These are phyloP conservation scores for Vicia villosa DNA, from an alignment of 306 rosid genomes.

Conservation along the genomic window DNA sequence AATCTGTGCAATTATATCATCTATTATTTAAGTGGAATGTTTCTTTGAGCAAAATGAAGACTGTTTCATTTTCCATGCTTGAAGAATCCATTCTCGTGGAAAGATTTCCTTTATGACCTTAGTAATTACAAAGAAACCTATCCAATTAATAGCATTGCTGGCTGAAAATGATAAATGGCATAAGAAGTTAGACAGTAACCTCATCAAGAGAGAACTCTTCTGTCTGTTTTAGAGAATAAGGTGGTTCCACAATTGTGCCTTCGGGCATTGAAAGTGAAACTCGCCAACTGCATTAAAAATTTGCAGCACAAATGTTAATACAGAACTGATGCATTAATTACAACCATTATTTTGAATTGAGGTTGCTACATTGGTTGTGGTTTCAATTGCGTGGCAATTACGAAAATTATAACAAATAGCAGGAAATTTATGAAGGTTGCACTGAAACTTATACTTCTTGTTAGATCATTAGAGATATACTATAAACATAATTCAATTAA, in stretches of 20 bases:
- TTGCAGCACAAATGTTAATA: conserved; percentile 1
- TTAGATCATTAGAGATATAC: neutral
- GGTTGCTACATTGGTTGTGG: neutral
- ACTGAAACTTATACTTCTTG: neutral
- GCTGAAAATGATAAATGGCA: neutral
- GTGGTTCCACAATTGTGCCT: conserved; percentile 54
- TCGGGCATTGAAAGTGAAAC: conserved; percentile 68
- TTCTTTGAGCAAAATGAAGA: neutral
- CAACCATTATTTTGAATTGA: neutral
- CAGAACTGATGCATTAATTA: neutral
- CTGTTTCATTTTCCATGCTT: neutral
- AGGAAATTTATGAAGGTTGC: neutral
- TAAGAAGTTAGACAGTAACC: conserved; percentile 47
- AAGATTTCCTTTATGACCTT: neutral
- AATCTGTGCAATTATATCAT: neutral
- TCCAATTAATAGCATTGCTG: neutral
- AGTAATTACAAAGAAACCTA: neutral
- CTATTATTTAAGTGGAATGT: neutral
- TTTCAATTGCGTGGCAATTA: neutral
- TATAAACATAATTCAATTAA: conserved; percentile 3
- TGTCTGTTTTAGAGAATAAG: conserved; percentile 62
- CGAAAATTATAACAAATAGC: neutral
- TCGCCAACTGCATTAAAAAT: conserved; percentile 67
- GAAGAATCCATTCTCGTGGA: neutral
- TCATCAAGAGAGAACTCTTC: conserved; percentile 67